Conservation (phyloP, 2,329 filamentous ascomycete genomes). For the Colletotrichum cuscutae region DNA sequence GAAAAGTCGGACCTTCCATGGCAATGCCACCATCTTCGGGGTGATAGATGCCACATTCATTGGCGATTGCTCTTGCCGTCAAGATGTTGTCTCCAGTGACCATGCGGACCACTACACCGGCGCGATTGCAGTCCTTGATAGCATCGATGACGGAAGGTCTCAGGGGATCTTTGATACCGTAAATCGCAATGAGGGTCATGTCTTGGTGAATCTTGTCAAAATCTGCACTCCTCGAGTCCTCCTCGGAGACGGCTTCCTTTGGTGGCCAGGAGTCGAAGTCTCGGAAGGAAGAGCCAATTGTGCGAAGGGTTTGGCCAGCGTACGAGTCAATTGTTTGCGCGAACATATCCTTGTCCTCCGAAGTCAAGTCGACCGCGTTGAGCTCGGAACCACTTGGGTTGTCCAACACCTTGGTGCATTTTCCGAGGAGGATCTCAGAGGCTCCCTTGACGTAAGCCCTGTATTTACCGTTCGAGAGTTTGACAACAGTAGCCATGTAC, state of each 20-base stretch:
- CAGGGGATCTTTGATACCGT: constrained; percentile 77
- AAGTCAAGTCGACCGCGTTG: constrained; percentile 13
- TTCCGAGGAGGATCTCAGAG: constrained; percentile 58
- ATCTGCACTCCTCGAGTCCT: constrained; percentile 69
- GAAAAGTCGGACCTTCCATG: constrained; percentile 65
- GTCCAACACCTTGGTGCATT: constrained; percentile 49
- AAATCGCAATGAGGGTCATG: constrained; percentile 54
- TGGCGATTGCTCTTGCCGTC: constrained; percentile 56
- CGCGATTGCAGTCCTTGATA: constrained; percentile 69
- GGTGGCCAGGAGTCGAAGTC: constrained; percentile 63
- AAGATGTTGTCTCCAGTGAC: constrained; percentile 62
- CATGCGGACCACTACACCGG: constrained; percentile 75
- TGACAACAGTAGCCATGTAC: constrained; percentile 75
- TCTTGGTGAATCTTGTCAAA: constrained; percentile 55
- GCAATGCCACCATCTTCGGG: constrained; percentile 59
- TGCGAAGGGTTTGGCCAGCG: constrained; percentile 51
- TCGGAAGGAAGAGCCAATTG: constrained; percentile 51
- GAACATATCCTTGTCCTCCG: constrained; percentile 30
- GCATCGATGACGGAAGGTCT: constrained; percentile 70
- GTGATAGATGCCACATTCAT: constrained; percentile 52
- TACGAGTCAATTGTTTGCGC: constrained; percentile 48
- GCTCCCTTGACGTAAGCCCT: constrained; percentile 66
- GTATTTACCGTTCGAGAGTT: constrained; percentile 63
- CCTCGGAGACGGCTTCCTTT: constrained; percentile 61
- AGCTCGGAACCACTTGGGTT: constrained; percentile 24